Conservation (phyloP, 2,329 filamentous ascomycete species). For the Colletotrichum karsti region DNA sequence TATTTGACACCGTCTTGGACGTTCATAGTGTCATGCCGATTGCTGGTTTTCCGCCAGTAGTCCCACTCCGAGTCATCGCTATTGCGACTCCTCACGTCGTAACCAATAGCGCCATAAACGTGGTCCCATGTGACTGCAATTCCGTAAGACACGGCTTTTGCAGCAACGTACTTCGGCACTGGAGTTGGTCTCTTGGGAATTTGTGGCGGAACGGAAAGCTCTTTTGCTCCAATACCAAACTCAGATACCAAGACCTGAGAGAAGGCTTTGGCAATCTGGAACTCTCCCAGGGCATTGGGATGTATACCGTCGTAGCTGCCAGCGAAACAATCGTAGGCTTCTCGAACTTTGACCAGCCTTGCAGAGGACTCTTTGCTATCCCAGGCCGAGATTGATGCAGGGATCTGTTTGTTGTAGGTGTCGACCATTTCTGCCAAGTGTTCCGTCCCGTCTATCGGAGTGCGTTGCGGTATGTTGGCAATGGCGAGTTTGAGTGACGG, state of each 20-base stretch:
- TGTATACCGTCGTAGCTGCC: conserved; percentile 51
- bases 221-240: conserved; percentile 33
- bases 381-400: conserved; percentile 37
- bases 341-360: conserved; percentile 40
- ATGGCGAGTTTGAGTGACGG: conserved; percentile 36
- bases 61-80: background rate
- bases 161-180: conserved; percentile 26
- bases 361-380: conserved; percentile 38
- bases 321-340: conserved; percentile 38
- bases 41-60: background rate
- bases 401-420: conserved; percentile 36
- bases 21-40: background rate
- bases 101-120: conserved; percentile 34
- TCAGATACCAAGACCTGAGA: conserved; percentile 36
- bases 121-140: conserved; percentile 33
- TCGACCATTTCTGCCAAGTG: conserved; percentile 34
- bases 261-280: conserved; percentile 51
- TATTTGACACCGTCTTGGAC: conserved; percentile 13
- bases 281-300: conserved; percentile 49
- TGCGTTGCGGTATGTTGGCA: conserved; percentile 40
- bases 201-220: conserved; percentile 33
- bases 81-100: conserved; percentile 18
- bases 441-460: conserved; percentile 32
- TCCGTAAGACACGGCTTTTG: conserved; percentile 15
- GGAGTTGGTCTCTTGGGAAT: conserved; percentile 31